A percentile compares a stretch with the other conserved stretches of the same genome.
These are phyloP conservation scores for Cyanodermella asteris DNA, from an alignment of 2,329 filamentous ascomycete genomes.

Conservation along the genomic window DNA sequence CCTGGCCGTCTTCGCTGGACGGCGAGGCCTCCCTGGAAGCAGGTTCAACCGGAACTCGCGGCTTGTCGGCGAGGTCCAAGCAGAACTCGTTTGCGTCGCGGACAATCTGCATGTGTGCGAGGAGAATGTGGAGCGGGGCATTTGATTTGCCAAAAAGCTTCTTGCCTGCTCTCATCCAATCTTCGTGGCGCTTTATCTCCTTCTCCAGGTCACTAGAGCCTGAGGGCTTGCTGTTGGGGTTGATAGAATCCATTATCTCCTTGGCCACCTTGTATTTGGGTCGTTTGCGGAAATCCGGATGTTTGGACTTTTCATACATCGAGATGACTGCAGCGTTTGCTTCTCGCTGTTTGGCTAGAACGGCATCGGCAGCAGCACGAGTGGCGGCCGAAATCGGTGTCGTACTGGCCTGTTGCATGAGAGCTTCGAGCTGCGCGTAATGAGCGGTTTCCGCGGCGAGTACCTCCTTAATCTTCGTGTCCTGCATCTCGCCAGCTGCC, in stretches of 20 bases:
- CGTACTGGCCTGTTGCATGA: constrained; percentile 60
- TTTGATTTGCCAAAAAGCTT: constrained; percentile 97
- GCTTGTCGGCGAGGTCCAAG: constrained; percentile 78
- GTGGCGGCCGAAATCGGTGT: constrained; percentile 71
- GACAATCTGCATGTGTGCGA: constrained; percentile 84
- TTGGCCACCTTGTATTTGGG: constrained; percentile 80
- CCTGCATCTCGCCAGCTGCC: constrained; percentile 64
- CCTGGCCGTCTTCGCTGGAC: constrained; percentile 28
- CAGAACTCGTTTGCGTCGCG: constrained; percentile 74
- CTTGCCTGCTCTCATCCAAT: constrained; percentile 98
- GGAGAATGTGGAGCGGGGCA: constrained; percentile 84
- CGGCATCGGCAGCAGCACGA: constrained; percentile 63
- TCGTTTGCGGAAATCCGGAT: constrained; percentile 52
- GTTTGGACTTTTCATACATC: constrained; percentile 55
- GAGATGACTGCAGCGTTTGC: constrained; percentile 74
- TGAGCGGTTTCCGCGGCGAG: constrained; percentile 82
- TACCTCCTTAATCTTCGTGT: constrained; percentile 75
- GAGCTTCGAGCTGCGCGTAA: constrained; percentile 80
- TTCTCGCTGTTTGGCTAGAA: constrained; percentile 86
- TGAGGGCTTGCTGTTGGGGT: constrained; percentile 76
- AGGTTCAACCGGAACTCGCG: constrained; percentile 74
- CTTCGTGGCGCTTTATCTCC: constrained; percentile 83
- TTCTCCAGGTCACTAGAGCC: constrained; percentile 86
- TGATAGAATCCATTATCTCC: constrained; percentile 68
- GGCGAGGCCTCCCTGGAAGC: constrained; percentile 63